These are phyloP conservation scores for Phytophthora agathidicida DNA, from an alignment of 352 stramenopile genomes.

Conservation along the genomic window DNA sequence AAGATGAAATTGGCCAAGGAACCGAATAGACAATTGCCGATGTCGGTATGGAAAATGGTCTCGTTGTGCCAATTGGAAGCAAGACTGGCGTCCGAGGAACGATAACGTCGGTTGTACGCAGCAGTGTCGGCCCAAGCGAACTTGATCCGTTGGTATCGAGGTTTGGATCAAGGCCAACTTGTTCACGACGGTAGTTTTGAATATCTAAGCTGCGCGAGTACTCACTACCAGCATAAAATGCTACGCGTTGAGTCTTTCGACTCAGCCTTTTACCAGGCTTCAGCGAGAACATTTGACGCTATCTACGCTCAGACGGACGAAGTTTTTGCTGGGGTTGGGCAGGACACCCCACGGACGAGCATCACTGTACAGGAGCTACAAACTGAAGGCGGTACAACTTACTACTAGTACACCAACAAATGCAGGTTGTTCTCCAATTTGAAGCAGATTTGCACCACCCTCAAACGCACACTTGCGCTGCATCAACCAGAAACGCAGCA, in stretches of 20 bases:
- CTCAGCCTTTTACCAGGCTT: background rate
- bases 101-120: background rate
- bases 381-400: background rate
- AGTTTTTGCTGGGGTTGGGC: background rate
- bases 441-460: background rate
- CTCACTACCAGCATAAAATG: background rate
- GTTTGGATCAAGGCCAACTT: background rate
- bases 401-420: background rate
- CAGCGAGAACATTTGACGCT: background rate
- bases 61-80: slow-evolving; percentile 2
- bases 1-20: background rate
- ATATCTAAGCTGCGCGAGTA: too few relatives aligned
- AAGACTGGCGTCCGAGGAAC: background rate
- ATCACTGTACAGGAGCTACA: background rate
- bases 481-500: slow-evolving; percentile 1
- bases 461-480: background rate
- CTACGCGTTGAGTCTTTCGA: slow-evolving; percentile 3
- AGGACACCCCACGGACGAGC: slow-evolving; percentile 2
- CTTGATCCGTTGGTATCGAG: background rate
- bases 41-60: slow-evolving; percentile 1
- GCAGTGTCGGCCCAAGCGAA: background rate
- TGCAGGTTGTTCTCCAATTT: background rate
- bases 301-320: slow-evolving; percentile 9
- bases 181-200: background rate
- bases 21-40: background rate